phyloP scores from a whole-genome alignment of 202 grass and related monocot genomes.

The Bolboschoenoplectus hybrid region DNA sequence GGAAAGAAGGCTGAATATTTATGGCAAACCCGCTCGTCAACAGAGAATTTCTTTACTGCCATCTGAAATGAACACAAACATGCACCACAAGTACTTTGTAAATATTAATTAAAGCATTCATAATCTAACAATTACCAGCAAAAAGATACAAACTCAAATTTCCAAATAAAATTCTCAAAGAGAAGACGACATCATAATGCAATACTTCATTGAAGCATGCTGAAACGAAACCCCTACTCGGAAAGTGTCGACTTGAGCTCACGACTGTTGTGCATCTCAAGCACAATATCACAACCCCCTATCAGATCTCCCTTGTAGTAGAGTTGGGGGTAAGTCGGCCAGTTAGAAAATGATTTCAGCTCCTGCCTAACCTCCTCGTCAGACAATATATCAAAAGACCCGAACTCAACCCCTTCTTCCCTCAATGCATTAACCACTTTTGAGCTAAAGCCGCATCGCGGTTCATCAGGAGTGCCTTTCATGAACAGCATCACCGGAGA shows the following conservation, averaged over 20 bases:
- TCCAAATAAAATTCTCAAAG: constrained; percentile 6
- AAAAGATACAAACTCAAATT: constrained; percentile 22
- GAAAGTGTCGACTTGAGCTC: constrained; percentile 81
- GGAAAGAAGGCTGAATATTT: background rate
- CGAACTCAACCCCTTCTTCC: constrained; percentile 66
- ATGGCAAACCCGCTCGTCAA: background rate
- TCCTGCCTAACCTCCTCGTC: constrained; percentile 83
- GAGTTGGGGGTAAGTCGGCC: constrained; percentile 93
- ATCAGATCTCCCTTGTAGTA: constrained; percentile 93
- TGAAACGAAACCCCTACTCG: constrained; percentile 45
- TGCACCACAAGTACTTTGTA: background rate
- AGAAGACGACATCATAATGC: background rate
- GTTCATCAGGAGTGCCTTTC: constrained; percentile 86
- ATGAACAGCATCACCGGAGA: constrained; percentile 86
- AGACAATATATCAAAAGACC: constrained; percentile 83
- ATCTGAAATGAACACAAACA: constrained; percentile 2
- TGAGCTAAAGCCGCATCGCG: constrained; percentile 78
- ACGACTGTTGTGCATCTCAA: constrained; percentile 66
- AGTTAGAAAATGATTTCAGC: constrained; percentile 85
- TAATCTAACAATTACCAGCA: background rate
- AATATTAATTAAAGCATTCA: constrained; percentile 30
- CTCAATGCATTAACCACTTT: constrained; percentile 83
- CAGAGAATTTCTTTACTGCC: background rate
- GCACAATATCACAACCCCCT: constrained; percentile 87
- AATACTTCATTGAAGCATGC: background rate